Base-by-base conservation (phyloP, 768 basidiomycete species). In the Candolleomyces aberdarensis region DNA sequence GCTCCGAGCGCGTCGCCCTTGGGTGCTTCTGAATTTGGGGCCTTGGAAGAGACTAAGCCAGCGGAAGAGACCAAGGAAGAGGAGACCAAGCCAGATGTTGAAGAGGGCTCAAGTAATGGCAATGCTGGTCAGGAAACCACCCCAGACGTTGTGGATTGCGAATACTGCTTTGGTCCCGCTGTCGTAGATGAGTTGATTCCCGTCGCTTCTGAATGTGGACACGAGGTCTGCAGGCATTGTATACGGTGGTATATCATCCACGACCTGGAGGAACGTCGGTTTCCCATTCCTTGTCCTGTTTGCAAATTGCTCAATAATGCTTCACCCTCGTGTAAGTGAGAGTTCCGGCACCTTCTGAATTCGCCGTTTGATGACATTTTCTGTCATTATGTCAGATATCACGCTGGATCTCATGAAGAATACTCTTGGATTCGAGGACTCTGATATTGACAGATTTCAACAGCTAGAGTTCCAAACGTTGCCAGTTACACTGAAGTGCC, bases 201-300 rank as follows among this genome's bases (percentile, higher is more conserved):
- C 5, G 41, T 49, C 36, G 41, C 17, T 7, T 11, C 49, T 2
- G 47, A 11, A 19, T 61, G 60, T 53, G 48, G 14, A n/a, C 60
- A 61, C 43, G 43, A 19, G 40, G 19, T 61, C 7, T 61, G 60
- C 22, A 17, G 32, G 31, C 32, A 39, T 40, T 61, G 60, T 32
- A 9, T 57, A 15, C 46, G 56, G 31, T 44, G 56, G 22, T 26
- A 50, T 32, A 56, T 61, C n/a, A 13, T 61, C 8, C 19, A 49
- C 4, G 43, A 57, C 17, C 41, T 61, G 46, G 55, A 50, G n/a
- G 20, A 40, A 7, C 13, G n/a, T 3, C 17, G 11, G 11, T 61
- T 40, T 32, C 60, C 60, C 13, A 50, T 61, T 2, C 22, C 19
- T 19, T 61, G 60, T 32, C 55, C 60, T 3, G 56, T 53, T 2